These are phyloP conservation scores for Colletotrichum scovillei DNA, from an alignment of 2,329 filamentous ascomycete genomes.

Conservation along the genomic window DNA sequence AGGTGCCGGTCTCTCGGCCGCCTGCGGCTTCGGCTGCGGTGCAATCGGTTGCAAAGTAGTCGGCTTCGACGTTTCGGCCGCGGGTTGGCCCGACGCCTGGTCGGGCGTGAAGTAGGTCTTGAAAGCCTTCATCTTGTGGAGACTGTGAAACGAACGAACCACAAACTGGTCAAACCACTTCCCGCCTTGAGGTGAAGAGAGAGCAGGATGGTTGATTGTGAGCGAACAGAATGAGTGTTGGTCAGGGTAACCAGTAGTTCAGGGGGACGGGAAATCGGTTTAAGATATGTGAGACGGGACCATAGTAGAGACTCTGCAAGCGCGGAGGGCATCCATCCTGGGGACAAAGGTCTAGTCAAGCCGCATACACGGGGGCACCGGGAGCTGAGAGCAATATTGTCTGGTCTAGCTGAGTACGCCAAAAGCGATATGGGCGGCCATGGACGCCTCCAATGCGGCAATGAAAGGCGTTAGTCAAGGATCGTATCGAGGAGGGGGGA, in stretches of 20 bases:
- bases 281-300: constrained; percentile 29
- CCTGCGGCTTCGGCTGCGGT: not conserved
- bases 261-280: constrained; percentile 17
- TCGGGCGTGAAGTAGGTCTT: constrained; percentile 35
- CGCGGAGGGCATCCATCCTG: not conserved
- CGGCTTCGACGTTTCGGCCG: not conserved
- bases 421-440: constrained; percentile 11
- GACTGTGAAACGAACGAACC: constrained; percentile 25
- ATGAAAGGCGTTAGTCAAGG: constrained; percentile 6
- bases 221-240: constrained; percentile 13
- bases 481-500: not conserved
- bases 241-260: not conserved
- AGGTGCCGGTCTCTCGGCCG: constrained; percentile 25
- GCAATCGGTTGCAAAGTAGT: not conserved
- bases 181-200: constrained; percentile 20
- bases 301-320: constrained; percentile 5
- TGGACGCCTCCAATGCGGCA: constrained; percentile 20
- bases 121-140: constrained; percentile 34
- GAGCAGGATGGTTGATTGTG: not conserved
- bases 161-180: constrained; percentile 25
- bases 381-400: constrained; percentile 26
- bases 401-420: constrained; percentile 16
- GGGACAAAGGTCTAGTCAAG: constrained; percentile 27
- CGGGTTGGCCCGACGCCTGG: constrained; percentile 12
- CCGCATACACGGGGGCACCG: constrained; percentile 28